Evolutionary conservation across 2,329 filamentous ascomycete genomes (phyloP).

Genomic region (Neofusicoccum parvum): DNA sequence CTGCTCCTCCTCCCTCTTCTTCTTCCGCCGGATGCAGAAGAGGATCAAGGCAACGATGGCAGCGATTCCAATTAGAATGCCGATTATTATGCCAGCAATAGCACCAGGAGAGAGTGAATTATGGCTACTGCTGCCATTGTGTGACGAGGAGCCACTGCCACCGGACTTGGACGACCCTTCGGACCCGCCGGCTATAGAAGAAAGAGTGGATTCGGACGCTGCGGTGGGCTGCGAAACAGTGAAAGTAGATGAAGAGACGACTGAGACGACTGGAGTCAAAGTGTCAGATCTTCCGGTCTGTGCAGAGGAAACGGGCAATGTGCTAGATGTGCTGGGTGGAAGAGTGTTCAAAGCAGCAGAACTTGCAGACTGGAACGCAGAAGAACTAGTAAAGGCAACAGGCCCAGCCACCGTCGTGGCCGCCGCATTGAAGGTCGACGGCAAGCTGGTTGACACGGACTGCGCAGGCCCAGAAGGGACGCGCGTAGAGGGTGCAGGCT

Average conservation of each 20-base stretch:
- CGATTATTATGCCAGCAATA: slow-evolving; percentile 12
- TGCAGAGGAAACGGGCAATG: background rate
- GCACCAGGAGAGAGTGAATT: slow-evolving; percentile 7
- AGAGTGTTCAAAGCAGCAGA: slow-evolving; percentile 3
- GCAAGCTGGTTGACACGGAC: background rate
- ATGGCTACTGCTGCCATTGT: background rate
- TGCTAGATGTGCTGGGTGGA: slow-evolving; percentile 16
- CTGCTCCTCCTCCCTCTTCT: background rate
- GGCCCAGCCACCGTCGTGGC: slow-evolving; percentile 3
- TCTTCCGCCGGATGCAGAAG: slow-evolving; percentile 7
- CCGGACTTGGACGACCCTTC: background rate
- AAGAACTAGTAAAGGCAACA: background rate
- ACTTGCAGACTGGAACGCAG: background rate
- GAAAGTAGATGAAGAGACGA: slow-evolving; percentile 16
- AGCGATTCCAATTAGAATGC: background rate
- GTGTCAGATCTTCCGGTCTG: slow-evolving; percentile 12
- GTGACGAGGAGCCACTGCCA: background rate
- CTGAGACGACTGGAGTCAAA: slow-evolving; percentile 13
- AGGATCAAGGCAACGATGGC: slow-evolving; percentile 1
- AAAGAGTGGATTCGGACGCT: background rate
- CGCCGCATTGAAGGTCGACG: background rate
- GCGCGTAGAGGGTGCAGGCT: background rate
- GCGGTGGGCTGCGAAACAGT: slow-evolving; percentile 1
- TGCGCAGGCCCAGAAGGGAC: background rate
- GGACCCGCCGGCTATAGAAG: slow-evolving; percentile 2